Conservation (phyloP, 2,329 filamentous ascomycete species). For the Epichloe sp. region DNA sequence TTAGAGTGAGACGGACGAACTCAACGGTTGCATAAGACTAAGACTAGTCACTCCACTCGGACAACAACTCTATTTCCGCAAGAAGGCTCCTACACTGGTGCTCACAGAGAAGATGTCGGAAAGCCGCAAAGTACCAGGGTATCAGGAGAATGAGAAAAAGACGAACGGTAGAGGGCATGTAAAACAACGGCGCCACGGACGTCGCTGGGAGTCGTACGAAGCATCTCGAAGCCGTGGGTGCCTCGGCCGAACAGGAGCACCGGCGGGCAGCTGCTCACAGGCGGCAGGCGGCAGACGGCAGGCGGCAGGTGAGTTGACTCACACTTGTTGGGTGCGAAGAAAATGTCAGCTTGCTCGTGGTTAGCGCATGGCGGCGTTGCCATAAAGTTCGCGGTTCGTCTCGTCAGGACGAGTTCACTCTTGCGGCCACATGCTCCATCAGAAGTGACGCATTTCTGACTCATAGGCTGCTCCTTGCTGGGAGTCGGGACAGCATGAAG, state of each 20-base stretch:
- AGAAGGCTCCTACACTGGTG: neutral
- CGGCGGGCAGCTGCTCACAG: neutral
- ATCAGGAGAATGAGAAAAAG: too few species aligned
- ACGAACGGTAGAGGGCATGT: neutral
- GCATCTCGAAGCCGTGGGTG: neutral
- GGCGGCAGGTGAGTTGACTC: neutral
- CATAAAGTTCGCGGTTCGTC: neutral
- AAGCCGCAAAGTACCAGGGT: too few species aligned
- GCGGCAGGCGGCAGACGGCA: neutral
- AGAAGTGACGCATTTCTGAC: too few species aligned
- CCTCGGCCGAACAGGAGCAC: too few species aligned
- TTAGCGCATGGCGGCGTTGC: neutral
- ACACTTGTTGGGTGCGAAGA: neutral
- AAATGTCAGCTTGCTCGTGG: neutral
- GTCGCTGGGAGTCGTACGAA: neutral
- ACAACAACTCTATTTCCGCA: too few species aligned
- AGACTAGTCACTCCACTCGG: too few species aligned
- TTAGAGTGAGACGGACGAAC: too few species aligned
- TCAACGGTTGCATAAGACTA: too few species aligned
- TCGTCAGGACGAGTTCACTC: neutral
- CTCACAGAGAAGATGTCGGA: neutral
- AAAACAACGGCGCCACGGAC: too few species aligned
- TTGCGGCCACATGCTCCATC: neutral
- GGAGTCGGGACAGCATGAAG: too few species aligned
- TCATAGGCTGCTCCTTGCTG: too few species aligned